Base-by-base conservation (phyloP, 2,329 filamentous ascomycete genomes). In the Knufia fluminis region DNA sequence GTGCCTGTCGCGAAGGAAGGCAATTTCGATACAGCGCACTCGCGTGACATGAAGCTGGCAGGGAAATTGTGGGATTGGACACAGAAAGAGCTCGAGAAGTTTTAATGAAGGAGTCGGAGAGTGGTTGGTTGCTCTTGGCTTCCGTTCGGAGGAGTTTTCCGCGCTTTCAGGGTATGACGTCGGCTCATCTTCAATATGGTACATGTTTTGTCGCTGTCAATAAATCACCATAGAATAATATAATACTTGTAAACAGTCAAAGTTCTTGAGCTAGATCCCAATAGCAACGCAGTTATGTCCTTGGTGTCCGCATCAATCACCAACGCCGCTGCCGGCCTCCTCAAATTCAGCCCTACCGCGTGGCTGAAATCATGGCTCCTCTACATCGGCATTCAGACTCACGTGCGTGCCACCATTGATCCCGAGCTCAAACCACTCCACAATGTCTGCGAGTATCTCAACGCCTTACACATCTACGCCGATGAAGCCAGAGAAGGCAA, bases 401-500 rank as follows among this genome's bases (percentile, higher is more conserved):
- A 58, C 35, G 52, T 58, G 2, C 43, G 52, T 24, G 40, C 20
- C 23, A 56, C 53, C 4, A 48, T 64, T 14, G 67, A 71, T 49
- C 56, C 56, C 9, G 64, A 69, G 55, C 87, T 94, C 63, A 70
- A 75, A 0, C 86, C 87, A 0, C 67, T 87, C 4, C 83, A 86
- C 59, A 78, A 80, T 47, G 76, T 94, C 43, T 92, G 87, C 66
- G 86, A 85, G 1, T 86, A 91, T 61, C 73, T 94, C 1, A 90
- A 92, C 59, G 87, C 86, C n/a, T 90, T 90, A 61, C 88, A 94
- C 61, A 79, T 82, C 42, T 92, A 92, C 61, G 82, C 82, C n/a
- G 74, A 79, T 22, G 84, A 91, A 40, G 79, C 82, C 0, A 51
- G 56, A 8, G 49, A 50, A 23, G 57, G 56, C 26, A 53, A 50